These are phyloP conservation scores for Kwoniella dendrophila DNA, from an alignment of 768 basidiomycete genomes.

Conservation along the genomic window DNA sequence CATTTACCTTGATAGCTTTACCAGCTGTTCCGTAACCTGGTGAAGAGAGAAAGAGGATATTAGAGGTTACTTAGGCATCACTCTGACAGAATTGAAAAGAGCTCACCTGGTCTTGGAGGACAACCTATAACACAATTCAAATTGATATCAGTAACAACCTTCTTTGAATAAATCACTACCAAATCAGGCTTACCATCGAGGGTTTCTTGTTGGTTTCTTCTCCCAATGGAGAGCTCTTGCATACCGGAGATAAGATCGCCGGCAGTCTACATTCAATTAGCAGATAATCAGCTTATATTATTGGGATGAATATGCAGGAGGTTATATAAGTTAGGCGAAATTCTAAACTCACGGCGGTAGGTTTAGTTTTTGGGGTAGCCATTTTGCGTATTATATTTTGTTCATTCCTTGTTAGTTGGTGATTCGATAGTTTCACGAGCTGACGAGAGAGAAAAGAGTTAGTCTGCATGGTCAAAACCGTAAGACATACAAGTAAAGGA, in stretches of 20 bases:
- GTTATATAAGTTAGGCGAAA: no score
- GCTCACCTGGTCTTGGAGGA: slow-evolving; percentile 24
- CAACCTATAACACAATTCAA: slow-evolving; percentile 9
- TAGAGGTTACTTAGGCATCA: not conserved
- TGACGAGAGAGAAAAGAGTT: slow-evolving; percentile 10
- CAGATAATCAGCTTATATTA: no score
- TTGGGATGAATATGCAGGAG: no score
- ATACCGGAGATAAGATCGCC: slow-evolving; percentile 20
- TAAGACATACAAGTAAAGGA: no score
- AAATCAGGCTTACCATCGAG: slow-evolving; percentile 18
- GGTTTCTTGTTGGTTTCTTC: slow-evolving; percentile 16
- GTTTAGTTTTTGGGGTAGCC: slow-evolving; percentile 7
- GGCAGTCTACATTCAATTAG: slow-evolving; percentile 11
- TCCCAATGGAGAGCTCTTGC: slow-evolving; percentile 12
- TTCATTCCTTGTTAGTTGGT: not conserved
- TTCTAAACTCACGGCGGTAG: slow-evolving; percentile 5
- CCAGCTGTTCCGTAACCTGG: slow-evolving; percentile 46
- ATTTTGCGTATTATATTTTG: not conserved
- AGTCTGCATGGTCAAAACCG: no score
- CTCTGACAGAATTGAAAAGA: not conserved
- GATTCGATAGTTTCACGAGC: slow-evolving; percentile 2
- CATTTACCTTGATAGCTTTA: slow-evolving; percentile 34
- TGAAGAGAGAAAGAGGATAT: not conserved
- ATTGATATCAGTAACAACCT: not conserved
- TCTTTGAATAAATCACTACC: not conserved